A percentile compares a stretch with the other conserved stretches of the same genome.
These are phyloP conservation scores for Coniferiporia weirii DNA, from an alignment of 1,284 basidiomycete genomes.

Conservation along the genomic window DNA sequence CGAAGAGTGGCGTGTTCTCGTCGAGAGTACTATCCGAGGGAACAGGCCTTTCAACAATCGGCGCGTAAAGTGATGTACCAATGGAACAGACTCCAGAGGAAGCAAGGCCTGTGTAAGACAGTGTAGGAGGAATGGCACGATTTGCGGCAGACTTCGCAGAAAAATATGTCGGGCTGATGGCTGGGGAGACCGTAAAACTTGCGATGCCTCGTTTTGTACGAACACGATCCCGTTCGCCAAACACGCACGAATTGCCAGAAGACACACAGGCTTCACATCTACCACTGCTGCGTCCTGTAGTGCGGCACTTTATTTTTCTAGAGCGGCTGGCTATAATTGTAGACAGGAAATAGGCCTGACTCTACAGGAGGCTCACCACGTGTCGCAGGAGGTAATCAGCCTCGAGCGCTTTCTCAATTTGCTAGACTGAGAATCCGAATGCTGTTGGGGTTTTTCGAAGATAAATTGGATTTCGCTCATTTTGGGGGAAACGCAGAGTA, in stretches of 20 bases:
- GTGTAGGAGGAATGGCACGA: too few species aligned
- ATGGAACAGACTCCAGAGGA: too few species aligned
- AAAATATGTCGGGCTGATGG: neutral
- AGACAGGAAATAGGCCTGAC: neutral
- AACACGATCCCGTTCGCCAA: constrained; percentile 11
- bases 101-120: too few species aligned
- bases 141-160: neutral
- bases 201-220: constrained; percentile 13
- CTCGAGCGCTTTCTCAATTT: constrained; percentile 10
- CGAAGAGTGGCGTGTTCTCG: constrained; percentile 3
- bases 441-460: constrained; percentile 13
- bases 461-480: constrained; percentile 14
- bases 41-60: too few species aligned
- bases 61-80: too few species aligned
- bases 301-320: constrained; percentile 12
- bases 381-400: constrained; percentile 14
- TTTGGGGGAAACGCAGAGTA: neutral
- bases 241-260: constrained; percentile 6
- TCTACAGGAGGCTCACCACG: constrained; percentile 4
- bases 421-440: neutral
- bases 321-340: constrained; percentile 6
- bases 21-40: neutral
- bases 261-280: constrained; percentile 9
- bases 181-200: constrained; percentile 9
- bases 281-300: constrained; percentile 1